phyloP scores from a whole-genome alignment of 768 basidiomycete species.

The Daedaleopsis nitida region DNA sequence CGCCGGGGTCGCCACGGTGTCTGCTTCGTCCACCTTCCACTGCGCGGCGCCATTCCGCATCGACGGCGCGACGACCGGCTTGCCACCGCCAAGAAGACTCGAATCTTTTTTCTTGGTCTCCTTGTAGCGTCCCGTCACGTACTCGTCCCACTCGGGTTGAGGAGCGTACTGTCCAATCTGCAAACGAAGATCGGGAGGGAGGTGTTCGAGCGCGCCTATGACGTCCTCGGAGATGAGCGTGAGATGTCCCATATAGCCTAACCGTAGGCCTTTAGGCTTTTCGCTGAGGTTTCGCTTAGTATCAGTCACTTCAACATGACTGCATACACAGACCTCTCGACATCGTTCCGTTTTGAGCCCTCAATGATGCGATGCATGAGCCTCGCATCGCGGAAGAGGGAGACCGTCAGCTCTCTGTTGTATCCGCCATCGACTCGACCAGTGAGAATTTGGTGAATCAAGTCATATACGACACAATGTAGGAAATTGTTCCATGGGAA shows the following conservation, averaged over 20 bases:
- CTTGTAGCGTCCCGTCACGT: slow-evolving; percentile 80
- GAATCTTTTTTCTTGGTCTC: slow-evolving; percentile 86
- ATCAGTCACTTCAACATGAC: slow-evolving; percentile 2
- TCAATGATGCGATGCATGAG: slow-evolving; percentile 87
- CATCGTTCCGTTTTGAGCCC: slow-evolving; percentile 79
- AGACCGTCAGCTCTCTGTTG: slow-evolving; percentile 81
- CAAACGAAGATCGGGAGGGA: slow-evolving; percentile 75
- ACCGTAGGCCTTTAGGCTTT: slow-evolving; percentile 74
- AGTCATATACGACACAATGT: slow-evolving; percentile 94
- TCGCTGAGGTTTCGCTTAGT: slow-evolving; percentile 42
- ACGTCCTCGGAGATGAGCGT: slow-evolving; percentile 95
- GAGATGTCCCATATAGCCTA: slow-evolving; percentile 97
- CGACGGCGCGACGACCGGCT: slow-evolving; percentile 55
- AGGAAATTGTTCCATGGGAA: slow-evolving; percentile 98
- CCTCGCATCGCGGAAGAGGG: slow-evolving; percentile 83
- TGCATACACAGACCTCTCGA: slow-evolving; percentile 57
- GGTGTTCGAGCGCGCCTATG: slow-evolving; percentile 84
- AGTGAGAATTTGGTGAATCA: slow-evolving; percentile 93
- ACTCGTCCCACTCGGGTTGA: slow-evolving; percentile 85
- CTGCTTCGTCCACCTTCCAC: slow-evolving; percentile 73
- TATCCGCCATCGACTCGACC: slow-evolving; percentile 81
- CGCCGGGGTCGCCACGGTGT: slow-evolving; percentile 26
- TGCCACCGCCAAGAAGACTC: slow-evolving; percentile 83
- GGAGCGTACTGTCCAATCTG: slow-evolving; percentile 70
- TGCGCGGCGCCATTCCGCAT: slow-evolving; percentile 63